Evolutionary conservation across 768 basidiomycete species (phyloP).

Genomic region (Mycena epipterygia): DNA sequence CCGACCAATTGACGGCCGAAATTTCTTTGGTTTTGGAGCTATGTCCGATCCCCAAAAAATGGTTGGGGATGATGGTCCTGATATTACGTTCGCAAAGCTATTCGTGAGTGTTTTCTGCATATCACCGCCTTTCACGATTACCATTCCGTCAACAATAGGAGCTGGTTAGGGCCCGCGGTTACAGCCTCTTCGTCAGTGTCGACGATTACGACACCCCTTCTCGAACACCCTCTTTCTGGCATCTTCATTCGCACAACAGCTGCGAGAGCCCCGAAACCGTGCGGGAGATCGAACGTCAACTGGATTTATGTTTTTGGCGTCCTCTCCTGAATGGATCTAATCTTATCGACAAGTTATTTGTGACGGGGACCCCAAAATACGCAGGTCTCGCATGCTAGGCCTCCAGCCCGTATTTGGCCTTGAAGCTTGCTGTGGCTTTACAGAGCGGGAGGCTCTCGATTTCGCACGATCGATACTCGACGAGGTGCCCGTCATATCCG

Average conservation of each 20-base stretch:
- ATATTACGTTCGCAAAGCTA: too few relatives aligned
- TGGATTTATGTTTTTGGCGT: neutral
- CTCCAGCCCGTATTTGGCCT: neutral
- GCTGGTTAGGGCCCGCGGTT: neutral
- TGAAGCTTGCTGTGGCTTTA: conserved; percentile 16
- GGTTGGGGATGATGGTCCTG: too few relatives aligned
- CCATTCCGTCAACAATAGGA: neutral
- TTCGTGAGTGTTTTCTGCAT: too few relatives aligned
- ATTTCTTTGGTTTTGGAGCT: too few relatives aligned
- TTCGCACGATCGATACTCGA: neutral
- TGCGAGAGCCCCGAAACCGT: neutral
- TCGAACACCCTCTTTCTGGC: neutral
- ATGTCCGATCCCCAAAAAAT: too few relatives aligned
- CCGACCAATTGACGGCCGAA: too few relatives aligned
- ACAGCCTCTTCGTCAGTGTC: conserved; percentile 10
- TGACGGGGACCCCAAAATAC: neutral
- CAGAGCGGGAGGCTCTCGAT: conserved; percentile 12
- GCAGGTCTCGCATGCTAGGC: neutral
- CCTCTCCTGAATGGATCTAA: neutral
- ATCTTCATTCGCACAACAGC: neutral
- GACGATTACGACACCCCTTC: conserved; percentile 9
- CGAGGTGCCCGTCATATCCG: neutral
- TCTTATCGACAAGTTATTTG: conserved; percentile 11
- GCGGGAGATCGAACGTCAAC: neutral
- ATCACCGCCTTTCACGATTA: too few relatives aligned